A percentile compares a stretch with the other conserved stretches of the same genome.
These are phyloP conservation scores for Fusarium buxicola DNA, from an alignment of 2,329 filamentous ascomycete genomes.

Conservation along the genomic window DNA sequence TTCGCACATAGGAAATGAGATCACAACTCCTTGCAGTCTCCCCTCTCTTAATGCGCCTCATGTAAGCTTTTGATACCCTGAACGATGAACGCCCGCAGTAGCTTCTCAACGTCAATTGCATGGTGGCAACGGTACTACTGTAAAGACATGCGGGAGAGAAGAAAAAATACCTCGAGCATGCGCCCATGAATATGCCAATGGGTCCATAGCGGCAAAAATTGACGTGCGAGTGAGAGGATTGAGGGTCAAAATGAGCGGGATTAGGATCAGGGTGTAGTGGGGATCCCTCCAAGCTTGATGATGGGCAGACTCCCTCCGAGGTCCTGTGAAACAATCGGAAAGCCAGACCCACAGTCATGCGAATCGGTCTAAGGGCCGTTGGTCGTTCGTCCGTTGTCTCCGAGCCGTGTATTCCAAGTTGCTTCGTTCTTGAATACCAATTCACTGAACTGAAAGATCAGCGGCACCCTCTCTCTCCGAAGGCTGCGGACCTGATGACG, in stretches of 20 bases:
- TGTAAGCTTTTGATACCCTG: constrained; percentile 2
- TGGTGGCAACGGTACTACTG: constrained; percentile 32
- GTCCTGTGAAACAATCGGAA: constrained; percentile 39
- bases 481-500: constrained; percentile 28
- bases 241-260: constrained; percentile 33
- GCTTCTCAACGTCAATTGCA: constrained; percentile 12
- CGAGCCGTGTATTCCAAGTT: constrained; percentile 13
- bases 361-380: constrained; percentile 29
- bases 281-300: constrained; percentile 31
- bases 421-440: constrained; percentile 17
- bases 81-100: constrained; percentile 14
- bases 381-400: constrained; percentile 13
- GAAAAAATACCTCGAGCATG: constrained; percentile 37
- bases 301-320: constrained; percentile 38
- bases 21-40: constrained; percentile 27
- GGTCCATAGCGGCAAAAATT: constrained; percentile 42
- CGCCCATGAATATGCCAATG: constrained; percentile 34
- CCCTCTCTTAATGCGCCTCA: constrained; percentile 7
- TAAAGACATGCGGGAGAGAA: constrained; percentile 29
- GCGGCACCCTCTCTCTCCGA: constrained; percentile 17
- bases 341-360: constrained; percentile 37
- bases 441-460: constrained; percentile 13
- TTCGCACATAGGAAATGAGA: constrained; percentile 30
- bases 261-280: constrained; percentile 42
- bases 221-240: constrained; percentile 35